A percentile compares a stretch with the other conserved stretches of the same genome.
Evolutionary conservation across 2,329 filamentous ascomycete genomes (phyloP).

Genomic region (Xylaria sp.): DNA sequence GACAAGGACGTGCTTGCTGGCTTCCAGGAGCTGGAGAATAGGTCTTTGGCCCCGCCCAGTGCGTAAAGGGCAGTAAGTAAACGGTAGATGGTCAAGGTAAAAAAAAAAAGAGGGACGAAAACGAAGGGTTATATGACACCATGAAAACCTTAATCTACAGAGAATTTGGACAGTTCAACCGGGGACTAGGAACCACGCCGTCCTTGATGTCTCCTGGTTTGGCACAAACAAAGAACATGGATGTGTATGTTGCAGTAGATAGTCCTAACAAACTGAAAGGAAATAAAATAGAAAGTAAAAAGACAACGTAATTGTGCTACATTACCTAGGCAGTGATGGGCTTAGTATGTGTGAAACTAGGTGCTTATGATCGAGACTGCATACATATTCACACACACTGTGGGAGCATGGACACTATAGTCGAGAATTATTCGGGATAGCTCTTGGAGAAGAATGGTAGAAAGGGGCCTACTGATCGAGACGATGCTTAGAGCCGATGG

Average conservation of each 20-base stretch:
- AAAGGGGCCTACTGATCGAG: no score
- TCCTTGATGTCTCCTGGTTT: neutral
- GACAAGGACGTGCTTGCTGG: constrained; percentile 75
- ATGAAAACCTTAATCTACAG: neutral
- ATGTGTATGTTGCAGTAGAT: neutral
- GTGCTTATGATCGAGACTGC: neutral
- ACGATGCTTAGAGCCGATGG: no score
- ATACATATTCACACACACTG: neutral
- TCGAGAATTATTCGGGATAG: neutral
- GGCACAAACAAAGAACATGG: neutral
- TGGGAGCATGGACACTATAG: neutral
- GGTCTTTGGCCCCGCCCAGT: neutral
- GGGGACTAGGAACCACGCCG: neutral
- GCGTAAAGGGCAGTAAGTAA: neutral
- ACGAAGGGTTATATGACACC: neutral
- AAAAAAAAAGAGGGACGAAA: neutral
- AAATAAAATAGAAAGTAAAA: neutral
- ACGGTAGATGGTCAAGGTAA: neutral
- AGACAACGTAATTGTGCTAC: neutral
- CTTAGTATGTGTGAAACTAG: neutral
- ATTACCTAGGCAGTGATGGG: neutral
- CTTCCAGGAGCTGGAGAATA: constrained; percentile 61
- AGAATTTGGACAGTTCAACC: neutral
- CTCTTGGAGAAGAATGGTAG: no score
- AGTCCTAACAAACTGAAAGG: neutral